A percentile compares a stretch with the other conserved stretches of the same genome.
Evolutionary conservation across 495 filamentous ascomycete genomes (phyloP).

Genomic region (Aspergillus incahuasiensis): DNA sequence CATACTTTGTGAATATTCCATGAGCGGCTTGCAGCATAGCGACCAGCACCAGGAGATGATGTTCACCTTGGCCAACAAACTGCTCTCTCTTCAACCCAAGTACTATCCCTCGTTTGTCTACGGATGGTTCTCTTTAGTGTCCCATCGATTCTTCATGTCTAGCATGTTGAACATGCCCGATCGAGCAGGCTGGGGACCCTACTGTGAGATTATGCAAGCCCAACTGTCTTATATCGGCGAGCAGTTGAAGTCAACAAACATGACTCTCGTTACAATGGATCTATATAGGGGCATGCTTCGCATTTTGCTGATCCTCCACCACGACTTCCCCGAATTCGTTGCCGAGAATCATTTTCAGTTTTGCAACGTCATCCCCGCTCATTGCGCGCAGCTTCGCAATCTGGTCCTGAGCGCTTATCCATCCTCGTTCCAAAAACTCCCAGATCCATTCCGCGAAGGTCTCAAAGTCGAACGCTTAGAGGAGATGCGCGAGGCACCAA

Average conservation of each 20-base stretch:
- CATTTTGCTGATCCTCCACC: slow-evolving; percentile 77
- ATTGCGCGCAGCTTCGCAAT: slow-evolving; percentile 86
- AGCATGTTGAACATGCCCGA: slow-evolving; percentile 65
- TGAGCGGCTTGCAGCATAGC: slow-evolving; percentile 40
- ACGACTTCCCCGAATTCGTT: slow-evolving; percentile 92
- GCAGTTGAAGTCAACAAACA: slow-evolving; percentile 67
- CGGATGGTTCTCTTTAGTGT: slow-evolving; percentile 75
- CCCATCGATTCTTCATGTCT: slow-evolving; percentile 85
- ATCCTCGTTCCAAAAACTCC: slow-evolving; percentile 65
- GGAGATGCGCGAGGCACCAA: slow-evolving; percentile 64
- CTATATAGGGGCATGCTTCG: slow-evolving; percentile 81
- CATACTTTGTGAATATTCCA: slow-evolving; percentile 66
- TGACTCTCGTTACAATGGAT: slow-evolving; percentile 68
- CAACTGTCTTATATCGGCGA: slow-evolving; percentile 72
- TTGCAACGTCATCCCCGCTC: slow-evolving; percentile 77
- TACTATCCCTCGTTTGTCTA: slow-evolving; percentile 78
- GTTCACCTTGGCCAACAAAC: slow-evolving; percentile 66
- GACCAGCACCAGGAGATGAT: slow-evolving; percentile 65
- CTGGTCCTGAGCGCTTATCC: slow-evolving; percentile 82
- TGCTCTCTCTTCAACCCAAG: slow-evolving; percentile 69
- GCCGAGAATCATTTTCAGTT: slow-evolving; percentile 81
- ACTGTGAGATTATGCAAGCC: slow-evolving; percentile 69
- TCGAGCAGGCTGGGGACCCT: slow-evolving; percentile 68
- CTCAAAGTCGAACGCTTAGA: slow-evolving; percentile 78
- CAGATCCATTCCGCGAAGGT: slow-evolving; percentile 74